Conservation (phyloP, 2,329 filamentous ascomycete genomes). For the Graphilbum sp. region DNA sequence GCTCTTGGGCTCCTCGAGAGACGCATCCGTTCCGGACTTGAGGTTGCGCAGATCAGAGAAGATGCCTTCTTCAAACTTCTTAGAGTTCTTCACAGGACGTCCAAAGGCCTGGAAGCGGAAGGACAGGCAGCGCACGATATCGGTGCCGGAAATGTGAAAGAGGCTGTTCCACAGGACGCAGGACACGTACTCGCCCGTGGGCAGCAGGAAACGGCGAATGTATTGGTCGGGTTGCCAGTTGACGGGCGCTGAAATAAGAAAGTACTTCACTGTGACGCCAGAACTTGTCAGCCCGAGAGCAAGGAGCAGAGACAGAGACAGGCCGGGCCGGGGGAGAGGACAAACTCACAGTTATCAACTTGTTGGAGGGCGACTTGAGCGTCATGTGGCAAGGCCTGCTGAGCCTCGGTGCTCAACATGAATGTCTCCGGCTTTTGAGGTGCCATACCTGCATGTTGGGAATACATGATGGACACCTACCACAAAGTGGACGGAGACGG, state of each 20-base stretch:
- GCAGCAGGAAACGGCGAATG: constrained; percentile 85
- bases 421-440: constrained; percentile 97
- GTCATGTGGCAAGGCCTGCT: constrained; percentile 90
- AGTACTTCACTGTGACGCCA: constrained; percentile 96
- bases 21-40: constrained; percentile 95
- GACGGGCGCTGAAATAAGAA: constrained; percentile 94
- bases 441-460: constrained; percentile 74
- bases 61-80: constrained; percentile 99
- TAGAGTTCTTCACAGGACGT: constrained; percentile 96
- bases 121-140: constrained; percentile 94
- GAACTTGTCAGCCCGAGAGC: constrained; percentile 10
- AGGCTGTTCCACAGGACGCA: constrained; percentile 99
- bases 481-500: too few species aligned
- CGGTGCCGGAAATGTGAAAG: constrained; percentile 97
- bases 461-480: constrained; percentile 44
- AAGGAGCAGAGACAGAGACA: not conserved
- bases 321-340: too few species aligned
- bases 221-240: constrained; percentile 97
- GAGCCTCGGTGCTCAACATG: constrained; percentile 92
- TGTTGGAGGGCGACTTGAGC: constrained; percentile 95
- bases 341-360: constrained; percentile 78
- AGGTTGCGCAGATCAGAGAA: constrained; percentile 97
- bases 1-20: constrained; percentile 96
- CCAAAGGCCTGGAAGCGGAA: constrained; percentile 98
- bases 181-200: constrained; percentile 96